Percentiles rank a stretch among this genome's conserved stretches.
phyloP scores from a whole-genome alignment of 768 basidiomycete species.

The Candolleomyces efflorescens region DNA sequence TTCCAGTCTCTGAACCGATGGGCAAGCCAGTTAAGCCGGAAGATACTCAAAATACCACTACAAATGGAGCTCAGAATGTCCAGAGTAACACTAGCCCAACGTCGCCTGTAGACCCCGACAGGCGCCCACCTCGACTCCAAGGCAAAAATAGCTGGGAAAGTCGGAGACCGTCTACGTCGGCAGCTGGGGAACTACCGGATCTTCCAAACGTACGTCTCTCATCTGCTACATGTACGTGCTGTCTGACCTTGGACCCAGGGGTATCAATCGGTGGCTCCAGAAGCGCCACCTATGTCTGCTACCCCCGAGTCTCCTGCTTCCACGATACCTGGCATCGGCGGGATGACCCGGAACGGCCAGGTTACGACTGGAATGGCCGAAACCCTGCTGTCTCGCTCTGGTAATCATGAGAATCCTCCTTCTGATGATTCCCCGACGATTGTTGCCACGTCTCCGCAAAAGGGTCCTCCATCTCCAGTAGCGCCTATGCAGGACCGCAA shows the following conservation, averaged over 20 bases:
- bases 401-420: neutral
- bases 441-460: neutral
- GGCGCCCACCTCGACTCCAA: slow-evolving; percentile 10
- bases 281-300: neutral
- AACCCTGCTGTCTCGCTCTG: slow-evolving; percentile 1
- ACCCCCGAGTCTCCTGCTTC: neutral
- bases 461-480: neutral
- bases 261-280: neutral
- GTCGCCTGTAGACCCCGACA: slow-evolving; percentile 6
- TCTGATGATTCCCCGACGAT: slow-evolving; percentile 3
- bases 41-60: neutral
- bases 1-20: slow-evolving; percentile 3
- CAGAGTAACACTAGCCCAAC: neutral
- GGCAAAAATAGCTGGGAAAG: slow-evolving; percentile 8
- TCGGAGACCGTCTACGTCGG: neutral
- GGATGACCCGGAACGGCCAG: neutral
- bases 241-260: neutral
- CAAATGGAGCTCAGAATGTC: neutral
- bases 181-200: neutral
- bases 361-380: neutral
- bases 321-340: slow-evolving; percentile 2
- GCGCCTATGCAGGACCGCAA: neutral
- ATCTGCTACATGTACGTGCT: neutral
- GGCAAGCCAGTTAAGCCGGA: neutral
- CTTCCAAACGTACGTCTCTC: neutral